Conservation (phyloP, 2,329 filamentous ascomycete genomes). For the Tolypocladium guangdongense region DNA sequence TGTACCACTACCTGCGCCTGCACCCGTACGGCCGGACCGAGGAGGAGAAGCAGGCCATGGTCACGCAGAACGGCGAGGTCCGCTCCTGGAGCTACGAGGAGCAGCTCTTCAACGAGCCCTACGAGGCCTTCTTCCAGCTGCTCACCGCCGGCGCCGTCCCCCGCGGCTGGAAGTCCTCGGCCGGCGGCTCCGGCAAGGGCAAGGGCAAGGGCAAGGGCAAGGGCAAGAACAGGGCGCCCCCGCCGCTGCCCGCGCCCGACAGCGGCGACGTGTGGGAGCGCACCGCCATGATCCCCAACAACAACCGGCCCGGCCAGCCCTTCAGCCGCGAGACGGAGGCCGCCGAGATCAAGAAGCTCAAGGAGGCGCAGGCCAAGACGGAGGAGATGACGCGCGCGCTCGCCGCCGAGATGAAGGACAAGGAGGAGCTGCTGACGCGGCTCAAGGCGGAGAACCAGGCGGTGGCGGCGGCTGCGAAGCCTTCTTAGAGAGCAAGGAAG, state of each 20-base stretch:
- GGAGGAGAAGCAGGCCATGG: slow-evolving; percentile 53
- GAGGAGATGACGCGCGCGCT: slow-evolving; percentile 48
- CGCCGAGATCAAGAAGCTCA: slow-evolving; percentile 47
- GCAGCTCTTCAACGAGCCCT: slow-evolving; percentile 94
- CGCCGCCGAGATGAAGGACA: slow-evolving; percentile 49
- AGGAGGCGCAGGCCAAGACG: slow-evolving; percentile 54
- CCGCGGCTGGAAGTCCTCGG: slow-evolving; percentile 27
- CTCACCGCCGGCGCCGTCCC: slow-evolving; percentile 62
- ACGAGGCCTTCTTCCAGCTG: slow-evolving; percentile 80
- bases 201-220: slow-evolving; percentile 35
- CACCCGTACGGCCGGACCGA: slow-evolving; percentile 84
- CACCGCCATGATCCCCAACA: slow-evolving; percentile 64
- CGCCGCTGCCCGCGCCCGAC: slow-evolving; percentile 22
- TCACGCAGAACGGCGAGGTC: slow-evolving; percentile 51
- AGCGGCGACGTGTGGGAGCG: slow-evolving; percentile 49
- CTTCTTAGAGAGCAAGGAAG: slow-evolving; percentile 14
- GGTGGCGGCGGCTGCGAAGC: slow-evolving; percentile 26
- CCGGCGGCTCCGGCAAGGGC: slow-evolving; percentile 5
- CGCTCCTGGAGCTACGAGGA: slow-evolving; percentile 81
- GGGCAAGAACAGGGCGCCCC: slow-evolving; percentile 29
- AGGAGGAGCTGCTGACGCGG: slow-evolving; percentile 49
- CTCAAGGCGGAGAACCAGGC: slow-evolving; percentile 49
- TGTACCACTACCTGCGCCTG: slow-evolving; percentile 84
- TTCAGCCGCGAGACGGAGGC: slow-evolving; percentile 63
- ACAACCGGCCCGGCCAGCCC: slow-evolving; percentile 55